A percentile compares a stretch with the other conserved stretches of the same genome.
phyloP scores from a whole-genome alignment of 148 eudicot genomes.

The Vaccinium macrocarpon region DNA sequence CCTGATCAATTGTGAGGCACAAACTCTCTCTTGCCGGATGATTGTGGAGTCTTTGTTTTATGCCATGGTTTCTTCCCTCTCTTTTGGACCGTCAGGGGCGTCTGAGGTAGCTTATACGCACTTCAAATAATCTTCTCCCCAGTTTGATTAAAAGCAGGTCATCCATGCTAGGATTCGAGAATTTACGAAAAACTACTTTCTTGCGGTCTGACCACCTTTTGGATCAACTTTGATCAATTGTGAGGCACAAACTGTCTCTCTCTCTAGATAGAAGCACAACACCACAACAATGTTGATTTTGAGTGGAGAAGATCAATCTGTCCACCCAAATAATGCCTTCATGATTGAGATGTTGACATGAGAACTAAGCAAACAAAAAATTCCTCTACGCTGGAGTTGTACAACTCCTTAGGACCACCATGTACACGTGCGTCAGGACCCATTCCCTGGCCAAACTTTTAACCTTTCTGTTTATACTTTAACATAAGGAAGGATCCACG shows the following conservation, averaged over 20 bases:
- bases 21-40: too few species aligned
- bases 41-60: too few species aligned
- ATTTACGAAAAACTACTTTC: not conserved
- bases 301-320: slow-evolving; percentile 31
- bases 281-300: not conserved
- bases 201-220: not conserved
- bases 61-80: too few species aligned
- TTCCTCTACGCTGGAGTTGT: slow-evolving; percentile 24
- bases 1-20: too few species aligned
- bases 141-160: not conserved
- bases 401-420: slow-evolving; percentile 31
- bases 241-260: not conserved
- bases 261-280: slow-evolving; percentile 2
- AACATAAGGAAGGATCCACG: not conserved
- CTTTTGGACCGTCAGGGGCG: not conserved
- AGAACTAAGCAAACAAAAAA: slow-evolving; percentile 35
- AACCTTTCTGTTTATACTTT: not conserved
- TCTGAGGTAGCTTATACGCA: not conserved
- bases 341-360: slow-evolving; percentile 62
- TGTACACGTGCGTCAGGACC: slow-evolving; percentile 52
- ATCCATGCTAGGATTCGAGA: not conserved
- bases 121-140: not conserved
- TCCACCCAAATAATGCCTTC: slow-evolving; percentile 43
- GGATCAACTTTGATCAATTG: not conserved
- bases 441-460: not conserved